A percentile compares a stretch with the other conserved stretches of the same genome.
phyloP scores from a whole-genome alignment of 179 eudicot species.

The Carnegiea gigantea region DNA sequence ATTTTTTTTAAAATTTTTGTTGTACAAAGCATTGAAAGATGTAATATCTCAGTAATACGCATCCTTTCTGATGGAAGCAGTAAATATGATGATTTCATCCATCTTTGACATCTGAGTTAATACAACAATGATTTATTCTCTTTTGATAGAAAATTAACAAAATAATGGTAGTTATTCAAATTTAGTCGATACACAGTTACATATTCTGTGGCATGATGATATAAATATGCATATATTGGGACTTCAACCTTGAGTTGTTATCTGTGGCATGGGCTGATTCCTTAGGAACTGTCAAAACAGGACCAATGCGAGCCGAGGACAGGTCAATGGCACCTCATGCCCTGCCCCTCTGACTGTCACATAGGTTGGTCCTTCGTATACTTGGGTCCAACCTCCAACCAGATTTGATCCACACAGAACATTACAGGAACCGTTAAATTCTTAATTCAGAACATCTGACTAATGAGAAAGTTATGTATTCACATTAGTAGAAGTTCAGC shows the following conservation, averaged over 20 bases:
- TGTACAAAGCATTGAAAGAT: constrained; percentile 25
- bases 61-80: constrained; percentile 7
- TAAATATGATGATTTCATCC: constrained; percentile 18
- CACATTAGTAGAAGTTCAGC: background rate
- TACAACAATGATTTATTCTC: background rate
- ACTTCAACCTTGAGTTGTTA: constrained; percentile 21
- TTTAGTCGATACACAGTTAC: background rate
- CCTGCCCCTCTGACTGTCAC: constrained; percentile 41
- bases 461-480: background rate
- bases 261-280: constrained; percentile 38
- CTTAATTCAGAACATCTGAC: background rate
- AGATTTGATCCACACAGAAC: constrained; percentile 7
- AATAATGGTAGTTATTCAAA: background rate
- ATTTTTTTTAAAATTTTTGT: background rate
- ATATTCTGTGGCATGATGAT: background rate
- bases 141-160: background rate
- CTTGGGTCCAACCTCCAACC: constrained; percentile 41
- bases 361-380: constrained; percentile 36
- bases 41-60: background rate
- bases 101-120: background rate
- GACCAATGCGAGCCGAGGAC: constrained; percentile 29
- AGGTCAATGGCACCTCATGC: constrained; percentile 37
- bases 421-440: background rate
- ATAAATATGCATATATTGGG: background rate
- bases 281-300: constrained; percentile 32